Evolutionary conservation across 805 yeast genomes (phyloP).

Genomic region (Cyberlindnera maritima): DNA sequence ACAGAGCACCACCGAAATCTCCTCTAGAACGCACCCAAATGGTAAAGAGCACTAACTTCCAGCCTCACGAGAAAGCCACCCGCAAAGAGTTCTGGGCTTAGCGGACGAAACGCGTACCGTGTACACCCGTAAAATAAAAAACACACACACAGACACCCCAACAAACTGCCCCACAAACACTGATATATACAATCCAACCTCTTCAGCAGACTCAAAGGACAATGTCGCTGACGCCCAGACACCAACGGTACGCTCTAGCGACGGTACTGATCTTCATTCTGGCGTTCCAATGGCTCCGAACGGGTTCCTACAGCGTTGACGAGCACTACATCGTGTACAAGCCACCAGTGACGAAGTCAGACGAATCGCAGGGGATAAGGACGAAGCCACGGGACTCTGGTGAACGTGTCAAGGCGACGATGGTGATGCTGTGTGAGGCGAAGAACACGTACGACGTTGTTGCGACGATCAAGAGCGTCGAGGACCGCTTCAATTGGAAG

Average conservation of each 20-base stretch:
- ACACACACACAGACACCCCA: not conserved
- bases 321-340: not conserved
- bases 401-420: slow-evolving; percentile 51
- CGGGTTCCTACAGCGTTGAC: not conserved
- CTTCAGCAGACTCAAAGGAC: no score
- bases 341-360: slow-evolving; percentile 1
- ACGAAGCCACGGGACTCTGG: slow-evolving; percentile 6
- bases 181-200: no score
- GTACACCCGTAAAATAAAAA: not conserved
- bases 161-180: no score
- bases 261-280: not conserved
- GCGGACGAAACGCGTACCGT: not conserved
- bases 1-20: no score
- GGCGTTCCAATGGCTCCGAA: not conserved
- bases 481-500: slow-evolving; percentile 65
- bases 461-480: slow-evolving; percentile 59
- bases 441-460: slow-evolving; percentile 37
- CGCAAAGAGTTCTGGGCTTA: not conserved
- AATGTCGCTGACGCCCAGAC: not conserved
- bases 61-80: no score
- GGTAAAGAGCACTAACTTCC: no score
- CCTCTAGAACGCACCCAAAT: no score
- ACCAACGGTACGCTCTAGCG: not conserved
- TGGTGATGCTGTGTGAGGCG: slow-evolving; percentile 41
- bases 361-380: slow-evolving; percentile 2